Conservation (phyloP, 257 asterid species). For the Prunella vulgaris region DNA sequence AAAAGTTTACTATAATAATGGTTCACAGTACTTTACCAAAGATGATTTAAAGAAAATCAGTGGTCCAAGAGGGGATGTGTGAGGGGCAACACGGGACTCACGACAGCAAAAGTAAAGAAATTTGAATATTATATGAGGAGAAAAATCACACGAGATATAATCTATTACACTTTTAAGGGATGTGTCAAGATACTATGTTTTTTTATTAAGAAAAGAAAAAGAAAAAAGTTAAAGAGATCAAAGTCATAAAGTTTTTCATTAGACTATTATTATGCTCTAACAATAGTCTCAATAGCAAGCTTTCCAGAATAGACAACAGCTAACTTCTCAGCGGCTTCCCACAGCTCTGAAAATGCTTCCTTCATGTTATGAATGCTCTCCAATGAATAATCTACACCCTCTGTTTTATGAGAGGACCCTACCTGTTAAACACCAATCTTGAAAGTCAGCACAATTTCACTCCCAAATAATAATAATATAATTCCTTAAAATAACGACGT, state of each 20-base stretch:
- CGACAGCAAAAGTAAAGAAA: background rate
- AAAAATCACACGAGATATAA: background rate
- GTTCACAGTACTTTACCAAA: no score
- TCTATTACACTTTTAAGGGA: background rate
- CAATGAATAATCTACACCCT: conserved; percentile 66
- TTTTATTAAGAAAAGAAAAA: background rate
- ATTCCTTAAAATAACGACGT: conserved; percentile 14
- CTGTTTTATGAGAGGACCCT: conserved; percentile 53
- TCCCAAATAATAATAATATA: background rate
- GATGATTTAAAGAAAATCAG: background rate
- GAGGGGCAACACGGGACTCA: background rate
- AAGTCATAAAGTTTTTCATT: background rate
- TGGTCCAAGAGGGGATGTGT: no score
- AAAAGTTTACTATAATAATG: no score
- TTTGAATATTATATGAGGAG: background rate
- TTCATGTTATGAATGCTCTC: conserved; percentile 84
- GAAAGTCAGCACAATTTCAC: background rate
- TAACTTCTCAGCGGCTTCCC: conserved; percentile 55
- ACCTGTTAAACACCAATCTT: conserved; percentile 39
- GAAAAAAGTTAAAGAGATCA: background rate
- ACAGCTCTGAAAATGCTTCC: conserved; percentile 86
- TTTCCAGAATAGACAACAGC: conserved; percentile 40
- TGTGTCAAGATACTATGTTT: background rate
- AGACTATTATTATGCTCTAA: conserved; percentile 36
- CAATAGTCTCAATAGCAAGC: conserved; percentile 54